A percentile compares a stretch with the other conserved stretches of the same genome.
These are phyloP conservation scores for Heracleum sosnowskyi DNA, from an alignment of 129 eudicot genomes.

Conservation along the genomic window DNA sequence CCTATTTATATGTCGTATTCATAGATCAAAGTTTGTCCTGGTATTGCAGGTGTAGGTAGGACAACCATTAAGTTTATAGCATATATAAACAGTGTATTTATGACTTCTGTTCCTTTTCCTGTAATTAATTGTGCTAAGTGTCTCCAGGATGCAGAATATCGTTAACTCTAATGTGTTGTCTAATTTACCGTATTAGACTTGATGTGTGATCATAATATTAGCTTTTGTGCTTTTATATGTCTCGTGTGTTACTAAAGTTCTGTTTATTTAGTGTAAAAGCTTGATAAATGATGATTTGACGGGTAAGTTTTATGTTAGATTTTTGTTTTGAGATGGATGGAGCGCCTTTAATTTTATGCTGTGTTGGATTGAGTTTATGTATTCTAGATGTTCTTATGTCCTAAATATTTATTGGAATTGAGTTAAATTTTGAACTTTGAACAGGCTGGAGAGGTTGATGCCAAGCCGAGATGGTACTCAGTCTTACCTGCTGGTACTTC, in stretches of 20 bases:
- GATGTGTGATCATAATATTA: background rate
- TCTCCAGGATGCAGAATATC: background rate
- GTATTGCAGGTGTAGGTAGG: too few species aligned
- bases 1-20: too few species aligned
- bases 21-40: too few species aligned
- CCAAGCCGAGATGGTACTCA: conserved; percentile 50
- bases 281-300: too few species aligned
- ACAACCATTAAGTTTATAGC: too few species aligned
- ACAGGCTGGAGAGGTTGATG: conserved; percentile 46
- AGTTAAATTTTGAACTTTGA: conserved; percentile 16
- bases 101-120: too few species aligned
- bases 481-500: conserved; percentile 22
- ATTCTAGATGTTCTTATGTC: background rate
- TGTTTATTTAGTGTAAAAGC: too few species aligned
- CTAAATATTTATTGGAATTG: background rate
- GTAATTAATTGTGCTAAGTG: too few species aligned
- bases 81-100: too few species aligned
- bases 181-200: background rate
- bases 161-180: background rate
- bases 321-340: background rate
- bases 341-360: background rate
- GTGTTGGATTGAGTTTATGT: background rate
- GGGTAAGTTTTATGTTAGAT: background rate
- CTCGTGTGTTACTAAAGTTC: too few species aligned
- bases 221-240: too few species aligned